These are phyloP conservation scores for Tuber borchii DNA, from an alignment of 495 filamentous ascomycete genomes.

Conservation along the genomic window DNA sequence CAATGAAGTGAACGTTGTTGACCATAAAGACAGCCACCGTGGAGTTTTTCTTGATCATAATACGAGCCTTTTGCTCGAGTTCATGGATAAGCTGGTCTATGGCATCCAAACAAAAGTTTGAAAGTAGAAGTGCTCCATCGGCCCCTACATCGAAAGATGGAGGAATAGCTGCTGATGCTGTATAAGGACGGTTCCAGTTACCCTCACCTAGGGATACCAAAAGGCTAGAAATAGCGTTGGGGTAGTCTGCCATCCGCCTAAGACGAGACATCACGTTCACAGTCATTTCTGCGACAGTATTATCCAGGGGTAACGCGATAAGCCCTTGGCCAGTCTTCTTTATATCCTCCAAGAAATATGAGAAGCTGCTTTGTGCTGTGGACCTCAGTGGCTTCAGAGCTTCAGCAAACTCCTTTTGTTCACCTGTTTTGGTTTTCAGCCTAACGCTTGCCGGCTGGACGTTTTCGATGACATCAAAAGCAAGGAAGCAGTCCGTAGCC, in stretches of 20 bases:
- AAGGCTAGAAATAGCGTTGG: conserved; percentile 78
- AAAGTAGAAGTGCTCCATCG: conserved; percentile 80
- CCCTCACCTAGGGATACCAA: conserved; percentile 87
- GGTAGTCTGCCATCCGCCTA: conserved; percentile 77
- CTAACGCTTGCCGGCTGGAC: conserved; percentile 72
- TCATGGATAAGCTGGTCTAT: conserved; percentile 70
- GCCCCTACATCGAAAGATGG: conserved; percentile 80
- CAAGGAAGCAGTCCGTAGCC: conserved; percentile 88
- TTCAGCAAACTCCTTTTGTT: conserved; percentile 77
- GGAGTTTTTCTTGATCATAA: conserved; percentile 68
- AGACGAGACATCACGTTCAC: conserved; percentile 81
- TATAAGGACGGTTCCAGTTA: conserved; percentile 63
- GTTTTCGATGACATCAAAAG: conserved; percentile 92
- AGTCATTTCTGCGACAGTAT: conserved; percentile 67
- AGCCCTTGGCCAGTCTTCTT: conserved; percentile 58
- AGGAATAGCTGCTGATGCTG: conserved; percentile 56
- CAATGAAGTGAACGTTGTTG: conserved; percentile 79
- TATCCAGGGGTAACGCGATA: conserved; percentile 68
- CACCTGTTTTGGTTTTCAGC: conserved; percentile 73
- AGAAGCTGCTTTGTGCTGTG: conserved; percentile 79
- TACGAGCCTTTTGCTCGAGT: conserved; percentile 69
- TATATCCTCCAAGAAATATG: conserved; percentile 79
- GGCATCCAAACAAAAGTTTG: conserved; percentile 77
- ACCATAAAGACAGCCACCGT: conserved; percentile 82
- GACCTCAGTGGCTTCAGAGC: conserved; percentile 83